These are phyloP conservation scores for Cyberlindnera saturnus DNA, from an alignment of 805 yeast genomes.

Conservation along the genomic window DNA sequence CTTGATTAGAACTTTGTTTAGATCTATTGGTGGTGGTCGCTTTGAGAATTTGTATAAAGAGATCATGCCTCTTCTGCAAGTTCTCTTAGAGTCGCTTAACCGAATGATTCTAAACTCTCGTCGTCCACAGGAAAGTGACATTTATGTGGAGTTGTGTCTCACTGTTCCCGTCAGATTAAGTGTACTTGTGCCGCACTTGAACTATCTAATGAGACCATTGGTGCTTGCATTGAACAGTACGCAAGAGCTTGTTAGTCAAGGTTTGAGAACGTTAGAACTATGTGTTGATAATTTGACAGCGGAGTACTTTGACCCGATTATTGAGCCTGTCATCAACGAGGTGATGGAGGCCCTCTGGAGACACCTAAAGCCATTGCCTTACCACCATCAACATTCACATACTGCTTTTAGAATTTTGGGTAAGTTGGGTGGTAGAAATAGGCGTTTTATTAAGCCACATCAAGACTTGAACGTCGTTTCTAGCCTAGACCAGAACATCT, in stretches of 20 bases:
- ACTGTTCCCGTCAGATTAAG: slow-evolving; percentile 95
- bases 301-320: slow-evolving; percentile 93
- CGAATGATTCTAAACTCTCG: slow-evolving; percentile 77
- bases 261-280: slow-evolving; percentile 86
- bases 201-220: slow-evolving; percentile 82
- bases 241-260: slow-evolving; percentile 90
- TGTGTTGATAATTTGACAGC: slow-evolving; percentile 96
- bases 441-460: slow-evolving; percentile 77
- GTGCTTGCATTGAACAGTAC: slow-evolving; percentile 87
- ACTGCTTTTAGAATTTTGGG: slow-evolving; percentile 91
- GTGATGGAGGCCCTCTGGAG: slow-evolving; percentile 91
- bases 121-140: slow-evolving; percentile 84
- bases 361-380: slow-evolving; percentile 86
- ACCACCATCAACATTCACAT: slow-evolving; percentile 91
- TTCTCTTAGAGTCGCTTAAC: slow-evolving; percentile 77
- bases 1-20: slow-evolving; percentile 78
- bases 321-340: slow-evolving; percentile 93
- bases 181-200: slow-evolving; percentile 88
- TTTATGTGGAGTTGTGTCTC: slow-evolving; percentile 89
- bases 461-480: slow-evolving; percentile 52
- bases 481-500: slow-evolving; percentile 57
- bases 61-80: slow-evolving; percentile 85
- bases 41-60: slow-evolving; percentile 91
- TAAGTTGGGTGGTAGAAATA: slow-evolving; percentile 92
- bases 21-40: slow-evolving; percentile 96